Evolutionary conservation across 2,329 filamentous ascomycete genomes (phyloP), one percentile per base, ranked within the genome.

Genomic region (Xylaria hypoxylon): DNA sequence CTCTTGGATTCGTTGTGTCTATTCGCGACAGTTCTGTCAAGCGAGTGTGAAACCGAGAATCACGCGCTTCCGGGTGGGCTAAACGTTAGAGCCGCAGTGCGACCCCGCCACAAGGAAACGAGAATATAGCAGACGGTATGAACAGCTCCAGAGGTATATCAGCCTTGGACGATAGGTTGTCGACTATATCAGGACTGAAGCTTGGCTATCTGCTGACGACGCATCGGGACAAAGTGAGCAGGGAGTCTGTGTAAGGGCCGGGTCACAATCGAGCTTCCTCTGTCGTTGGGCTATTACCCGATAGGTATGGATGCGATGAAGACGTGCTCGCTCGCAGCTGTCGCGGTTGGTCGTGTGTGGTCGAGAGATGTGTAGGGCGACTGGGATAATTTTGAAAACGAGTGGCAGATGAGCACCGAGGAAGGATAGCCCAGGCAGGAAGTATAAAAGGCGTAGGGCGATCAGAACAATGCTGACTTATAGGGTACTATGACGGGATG

Each of bases 1-100:
- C 50, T 58, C 56, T 52, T 40, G 22, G 45, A 47, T 69, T 64
- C 62, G 61, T 47, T 60, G 66, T 52, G 51, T 67, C 59, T 58
- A 53, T 57, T 60, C 33, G 51, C 40, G 24, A 64, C 53, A 58
- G 38, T 45, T 19, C 48, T 64, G 26, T 42, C 48, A 28, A 63
- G 38, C 42, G 24, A 28, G 24, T 33, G 24, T 40, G 28, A 65
- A 35, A 28, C 38, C 45, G 40, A 53, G 45, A 38, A 59, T 19
- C 53, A 31, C 42, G 47, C 53, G 48, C 5, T 52, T 28, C 38
- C 28, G 11, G 38, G 51, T 15, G 4, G 19, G 33, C 24, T 44
- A 24, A n/a, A 50, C 8, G 17, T 45, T 33, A 13, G 19, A 52
- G 33, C 44, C 26, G 38, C 24, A 60, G 40, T 4, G 28, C 10